Evolutionary conservation across 1,284 basidiomycete genomes (phyloP), one percentile per base, ranked within the genome.

Genomic region (Malassezia slooffiae): DNA sequence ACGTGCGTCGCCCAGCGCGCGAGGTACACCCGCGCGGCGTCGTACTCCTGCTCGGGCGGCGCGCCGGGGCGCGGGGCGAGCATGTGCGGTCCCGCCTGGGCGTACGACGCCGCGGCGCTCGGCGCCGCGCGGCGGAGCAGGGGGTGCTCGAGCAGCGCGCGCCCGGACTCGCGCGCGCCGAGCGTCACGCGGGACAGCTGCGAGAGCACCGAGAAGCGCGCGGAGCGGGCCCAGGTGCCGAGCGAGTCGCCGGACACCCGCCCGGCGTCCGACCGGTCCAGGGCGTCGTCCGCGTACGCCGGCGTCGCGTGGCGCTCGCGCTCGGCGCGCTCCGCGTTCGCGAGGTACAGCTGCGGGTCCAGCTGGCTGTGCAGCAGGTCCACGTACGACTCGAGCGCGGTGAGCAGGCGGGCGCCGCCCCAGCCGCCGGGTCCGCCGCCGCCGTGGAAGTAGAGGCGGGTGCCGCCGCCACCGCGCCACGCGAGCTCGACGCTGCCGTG

Each of bases 1-100:
- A 97, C 91, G 34, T 88, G 81, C 19, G 89, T 76, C 0, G 93
- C 91, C 93, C 93, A 99, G 22, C 86, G 78, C 1, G 93, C 93
- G 7, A 99, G 77, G 68, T 96, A 97, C 5, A 97, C 86, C 3
- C 91, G 75, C 0, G 93, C 91, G 45, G 83, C 84, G 70, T 97
- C 93, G 67, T 91, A 97, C 67, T 93, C 97, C 38, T 65, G 57
- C n/a, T n/a, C n/a, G n/a, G n/a, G n/a, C 26, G 51, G 58, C 24
- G 46, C 50, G 5, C 56, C 54, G 20, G 52, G 50, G 28, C 53
- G 46, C 35, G 52, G 52, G 26, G 49, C 50, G 20, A 48, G 28
- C 46, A 48, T 48, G 34, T 48, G 41, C 5, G 64, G 66, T 11
- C 64, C 66, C 5, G 66, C 64, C 24, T 69, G 66, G 0, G 62